phyloP scores from a whole-genome alignment of 306 rosid genomes.

The Mimosa bimucronata region DNA sequence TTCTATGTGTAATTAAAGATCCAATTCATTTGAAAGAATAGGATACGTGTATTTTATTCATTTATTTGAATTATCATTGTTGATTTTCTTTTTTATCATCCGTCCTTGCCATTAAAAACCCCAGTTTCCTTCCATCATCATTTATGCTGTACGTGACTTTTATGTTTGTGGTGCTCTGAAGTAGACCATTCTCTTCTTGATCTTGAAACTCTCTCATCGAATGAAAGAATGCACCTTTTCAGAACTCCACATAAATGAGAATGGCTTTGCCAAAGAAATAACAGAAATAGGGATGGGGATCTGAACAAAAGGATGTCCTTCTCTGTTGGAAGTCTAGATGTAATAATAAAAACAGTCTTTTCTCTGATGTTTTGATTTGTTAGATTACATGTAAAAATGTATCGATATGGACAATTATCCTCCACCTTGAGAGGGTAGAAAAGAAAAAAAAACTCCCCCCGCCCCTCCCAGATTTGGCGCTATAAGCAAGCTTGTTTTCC shows the following conservation, averaged over 20 bases:
- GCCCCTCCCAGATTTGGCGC: background rate
- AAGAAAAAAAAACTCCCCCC: background rate
- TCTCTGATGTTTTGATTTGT: conserved; percentile 9
- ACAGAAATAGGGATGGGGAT: background rate
- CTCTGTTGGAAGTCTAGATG: background rate
- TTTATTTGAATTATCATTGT: background rate
- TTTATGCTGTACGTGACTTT: background rate
- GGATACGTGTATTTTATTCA: background rate
- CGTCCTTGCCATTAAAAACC: conserved; percentile 23
- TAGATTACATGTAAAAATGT: background rate
- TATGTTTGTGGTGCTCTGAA: background rate
- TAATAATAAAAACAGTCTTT: conserved; percentile 10
- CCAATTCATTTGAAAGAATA: conserved; percentile 24
- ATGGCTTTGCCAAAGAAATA: background rate
- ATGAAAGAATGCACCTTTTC: background rate
- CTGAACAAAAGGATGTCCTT: background rate
- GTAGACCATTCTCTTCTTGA: conserved; percentile 12
- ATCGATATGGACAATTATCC: background rate
- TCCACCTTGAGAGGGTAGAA: background rate
- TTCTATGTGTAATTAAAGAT: background rate
- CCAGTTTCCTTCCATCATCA: conserved; percentile 14
- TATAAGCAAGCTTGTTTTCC: background rate
- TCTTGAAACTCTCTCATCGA: conserved; percentile 10
- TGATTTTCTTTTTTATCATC: conserved; percentile 13
- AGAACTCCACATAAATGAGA: background rate